Conservation (phyloP, 2,329 filamentous ascomycete species). For the Alternaria novae-zelandiae region DNA sequence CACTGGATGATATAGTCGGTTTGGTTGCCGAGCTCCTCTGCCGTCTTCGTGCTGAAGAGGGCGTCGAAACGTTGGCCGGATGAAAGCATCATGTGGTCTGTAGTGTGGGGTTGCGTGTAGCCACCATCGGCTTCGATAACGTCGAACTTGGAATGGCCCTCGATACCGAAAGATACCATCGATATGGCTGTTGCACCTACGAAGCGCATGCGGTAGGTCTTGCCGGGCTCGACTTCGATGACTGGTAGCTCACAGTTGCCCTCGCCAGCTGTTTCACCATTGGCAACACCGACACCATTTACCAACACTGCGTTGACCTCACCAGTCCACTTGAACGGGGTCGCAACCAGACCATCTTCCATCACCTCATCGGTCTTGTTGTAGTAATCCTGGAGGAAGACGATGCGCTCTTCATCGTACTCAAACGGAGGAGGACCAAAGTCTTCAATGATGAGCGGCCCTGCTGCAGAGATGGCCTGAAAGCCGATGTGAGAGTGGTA, state of each 20-base stretch:
- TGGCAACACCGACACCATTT: slow-evolving; percentile 61
- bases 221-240: slow-evolving; percentile 65
- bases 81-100: slow-evolving; percentile 61
- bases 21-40: slow-evolving; percentile 52
- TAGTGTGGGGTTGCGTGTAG: slow-evolving; percentile 58
- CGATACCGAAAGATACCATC: slow-evolving; percentile 61
- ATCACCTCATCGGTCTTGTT: slow-evolving; percentile 60
- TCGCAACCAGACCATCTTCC: slow-evolving; percentile 56
- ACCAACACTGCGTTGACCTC: slow-evolving; percentile 64
- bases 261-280: slow-evolving; percentile 45
- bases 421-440: slow-evolving; percentile 56
- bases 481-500: slow-evolving; percentile 73
- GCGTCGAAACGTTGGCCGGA: slow-evolving; percentile 67
- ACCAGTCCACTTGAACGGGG: slow-evolving; percentile 64
- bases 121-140: slow-evolving; percentile 66
- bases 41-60: slow-evolving; percentile 61
- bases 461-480: slow-evolving; percentile 65
- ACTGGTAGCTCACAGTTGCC: slow-evolving; percentile 55
- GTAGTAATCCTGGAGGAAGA: slow-evolving; percentile 66
- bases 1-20: slow-evolving; percentile 55
- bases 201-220: slow-evolving; percentile 67
- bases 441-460: slow-evolving; percentile 66
- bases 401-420: slow-evolving; percentile 67
- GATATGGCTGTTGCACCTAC: slow-evolving; percentile 65
- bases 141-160: slow-evolving; percentile 61